Evolutionary conservation across 306 rosid genomes (phyloP), one percentile per base, ranked within the genome.

Genomic region (Pterocarpus santalinus): DNA sequence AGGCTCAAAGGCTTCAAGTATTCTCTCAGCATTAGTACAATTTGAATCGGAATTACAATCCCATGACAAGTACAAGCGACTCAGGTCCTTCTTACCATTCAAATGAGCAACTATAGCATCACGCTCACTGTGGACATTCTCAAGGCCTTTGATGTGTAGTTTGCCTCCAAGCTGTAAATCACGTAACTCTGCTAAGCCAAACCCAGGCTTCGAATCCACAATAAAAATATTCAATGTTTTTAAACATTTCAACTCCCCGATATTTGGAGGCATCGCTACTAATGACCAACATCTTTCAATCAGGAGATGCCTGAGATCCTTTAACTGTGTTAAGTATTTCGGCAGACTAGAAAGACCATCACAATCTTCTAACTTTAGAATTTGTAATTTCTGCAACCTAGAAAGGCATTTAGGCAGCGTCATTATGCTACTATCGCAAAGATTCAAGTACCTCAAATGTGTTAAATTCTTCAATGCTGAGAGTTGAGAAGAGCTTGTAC

Each of bases 1-100:
- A 28, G 78, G 68, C 52, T 73, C 14, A 28, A 73, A 38, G 34
- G 60, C 79, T 61, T 75, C 79, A 64, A 61, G 17, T 60, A 75
- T 22, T 14, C 35, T n/a, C 32, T 75, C 34, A 32, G 36, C 43
- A 75, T 44, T 63, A 8, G 5, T 9, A 61, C 35, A 0, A 3
- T 32, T 11, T 13, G 61, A 75, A 61, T 15, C 43, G 7, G 47
- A 9, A 13, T 22, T 0, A 17, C 2, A 3, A 1, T 10, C 60
- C 80, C 80, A 62, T 62, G 71, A 2, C 46, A 62, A 34, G 36
- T 15, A 46, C 46, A 75, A 46, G 8, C 12, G 7, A 9, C 33
- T 47, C 13, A 75, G 1, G 2, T 62, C 61, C 11, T 62, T 75
- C 38, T 63, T 75, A 15, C 11, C 15, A 4, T 0, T 15, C 72